These are phyloP conservation scores for Hibiscus syriacus DNA, from an alignment of 345 rosid genomes.

Conservation along the genomic window DNA sequence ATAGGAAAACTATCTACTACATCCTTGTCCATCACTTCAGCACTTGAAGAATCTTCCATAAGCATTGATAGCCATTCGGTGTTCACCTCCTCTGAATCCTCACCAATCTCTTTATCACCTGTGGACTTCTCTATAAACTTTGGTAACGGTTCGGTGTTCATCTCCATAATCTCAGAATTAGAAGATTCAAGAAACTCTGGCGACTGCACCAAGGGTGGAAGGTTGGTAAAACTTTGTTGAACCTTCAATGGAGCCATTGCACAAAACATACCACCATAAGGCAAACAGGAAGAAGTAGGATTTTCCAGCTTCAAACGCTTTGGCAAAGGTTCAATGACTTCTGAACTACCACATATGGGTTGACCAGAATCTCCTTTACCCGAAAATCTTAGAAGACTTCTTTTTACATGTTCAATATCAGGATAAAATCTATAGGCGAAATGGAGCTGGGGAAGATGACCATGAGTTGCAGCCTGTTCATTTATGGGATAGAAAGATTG, in stretches of 20 bases:
- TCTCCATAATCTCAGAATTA: slow-evolving; percentile 24
- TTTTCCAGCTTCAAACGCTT: slow-evolving; percentile 25
- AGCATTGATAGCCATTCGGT: slow-evolving; percentile 2
- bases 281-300: slow-evolving; percentile 4
- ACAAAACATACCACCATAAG: slow-evolving; percentile 13
- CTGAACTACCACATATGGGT: slow-evolving; percentile 13
- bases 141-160: slow-evolving; percentile 3
- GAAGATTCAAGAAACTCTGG: slow-evolving; percentile 31
- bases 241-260: background rate
- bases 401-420: background rate
- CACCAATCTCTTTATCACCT: background rate
- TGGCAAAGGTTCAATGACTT: slow-evolving; percentile 12
- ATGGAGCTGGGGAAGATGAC: slow-evolving; percentile 14
- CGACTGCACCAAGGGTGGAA: slow-evolving; percentile 23
- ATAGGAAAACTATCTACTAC: too few species aligned
- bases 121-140: slow-evolving; percentile 4
- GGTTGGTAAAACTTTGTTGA: slow-evolving; percentile 15
- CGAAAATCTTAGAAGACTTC: background rate
- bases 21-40: too few species aligned
- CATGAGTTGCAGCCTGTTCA: background rate
- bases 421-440: slow-evolving; percentile 1
- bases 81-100: too few species aligned
- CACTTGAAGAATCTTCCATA: background rate
- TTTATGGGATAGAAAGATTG: background rate
- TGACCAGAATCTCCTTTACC: slow-evolving; percentile 1